Evolutionary conservation across 2,329 filamentous ascomycete species (phyloP).

Genomic region (Penicillium rolfsii): DNA sequence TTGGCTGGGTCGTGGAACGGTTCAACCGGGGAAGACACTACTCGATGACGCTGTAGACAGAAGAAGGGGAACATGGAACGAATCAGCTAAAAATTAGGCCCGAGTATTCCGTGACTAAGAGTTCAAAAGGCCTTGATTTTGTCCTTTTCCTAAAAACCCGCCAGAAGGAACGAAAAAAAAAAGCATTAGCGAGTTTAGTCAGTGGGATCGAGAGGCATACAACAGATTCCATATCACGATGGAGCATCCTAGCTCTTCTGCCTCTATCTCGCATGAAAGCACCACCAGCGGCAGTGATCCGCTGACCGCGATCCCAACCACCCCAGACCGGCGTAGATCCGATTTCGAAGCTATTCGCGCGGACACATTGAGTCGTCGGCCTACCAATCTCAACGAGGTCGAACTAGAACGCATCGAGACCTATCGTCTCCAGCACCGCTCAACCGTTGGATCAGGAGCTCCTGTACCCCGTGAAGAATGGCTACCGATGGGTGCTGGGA

Average conservation of each 20-base stretch:
- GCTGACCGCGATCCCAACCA: conserved; percentile 7
- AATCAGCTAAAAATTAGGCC: neutral
- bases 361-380: conserved; percentile 23
- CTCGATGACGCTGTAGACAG: conserved; percentile 19
- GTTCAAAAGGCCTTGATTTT: neutral
- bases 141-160: neutral
- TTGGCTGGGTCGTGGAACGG: conserved; percentile 7
- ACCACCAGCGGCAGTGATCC: conserved; percentile 13
- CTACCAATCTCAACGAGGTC: conserved; percentile 27
- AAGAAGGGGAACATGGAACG: neutral
- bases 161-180: neutral
- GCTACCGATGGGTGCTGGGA: conserved; percentile 33
- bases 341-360: conserved; percentile 1
- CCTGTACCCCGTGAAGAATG: conserved; percentile 30
- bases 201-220: neutral
- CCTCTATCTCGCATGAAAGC: conserved; percentile 1
- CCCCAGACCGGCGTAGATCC: conserved; percentile 6
- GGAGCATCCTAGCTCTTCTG: conserved; percentile 8
- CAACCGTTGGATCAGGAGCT: conserved; percentile 32
- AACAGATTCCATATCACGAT: conserved; percentile 1
- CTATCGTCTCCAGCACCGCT: conserved; percentile 31
- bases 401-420: conserved; percentile 36
- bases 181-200: neutral
- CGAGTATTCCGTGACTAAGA: neutral
- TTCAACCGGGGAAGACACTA: conserved; percentile 14